Base-by-base conservation (phyloP, 1,284 basidiomycete genomes). In the Pseudozyma sp. region DNA sequence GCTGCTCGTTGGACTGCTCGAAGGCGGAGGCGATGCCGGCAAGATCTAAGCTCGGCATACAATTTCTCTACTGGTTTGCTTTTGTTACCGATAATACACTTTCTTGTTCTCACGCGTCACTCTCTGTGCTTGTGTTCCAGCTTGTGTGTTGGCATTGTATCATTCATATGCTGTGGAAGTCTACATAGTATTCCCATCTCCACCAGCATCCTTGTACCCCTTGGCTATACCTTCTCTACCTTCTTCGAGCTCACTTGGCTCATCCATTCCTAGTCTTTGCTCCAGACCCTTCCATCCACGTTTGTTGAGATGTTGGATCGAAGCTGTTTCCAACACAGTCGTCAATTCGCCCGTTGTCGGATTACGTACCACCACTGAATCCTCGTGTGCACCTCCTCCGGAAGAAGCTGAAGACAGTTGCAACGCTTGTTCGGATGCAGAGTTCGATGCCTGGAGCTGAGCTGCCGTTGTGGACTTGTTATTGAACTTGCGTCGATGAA, bases 191-290 rank as follows among this genome's bases (percentile, higher is more conserved):
- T 64, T 40, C 14, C 79, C 77, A 18, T 71, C 47, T 45, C 77
- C 80, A 50, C 73, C 77, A 3, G 73, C 78, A 43, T 83, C 87
- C 14, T 88, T 87, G 84, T 99, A 98, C 5, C 92, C 93, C 71
- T 91, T 89, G 36, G 96, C 95, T 53, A 97, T 92, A 5, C 96
- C 96, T 74, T 89, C 92, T 62, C 93, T 87, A 1, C 94, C 96
- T 85, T 96, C 91, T 86, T 97, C 93, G 58, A 99, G 86, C 50
- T 90, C 81, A 67, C 92, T 90, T 0, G 95, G 94, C 10, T 88
- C 89, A 80, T 96, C 93, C 83, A 92, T 87, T 0, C 94, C 95
- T 14, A 92, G 81, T 11, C 92, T 88, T 34, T 89, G 87, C 74
- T 98, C 95, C 12, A 99, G 87, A 0, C 96, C 97, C 59, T 89